Evolutionary conservation across 2,329 filamentous ascomycete genomes (phyloP).

Genomic region (Trichoderma gracile): DNA sequence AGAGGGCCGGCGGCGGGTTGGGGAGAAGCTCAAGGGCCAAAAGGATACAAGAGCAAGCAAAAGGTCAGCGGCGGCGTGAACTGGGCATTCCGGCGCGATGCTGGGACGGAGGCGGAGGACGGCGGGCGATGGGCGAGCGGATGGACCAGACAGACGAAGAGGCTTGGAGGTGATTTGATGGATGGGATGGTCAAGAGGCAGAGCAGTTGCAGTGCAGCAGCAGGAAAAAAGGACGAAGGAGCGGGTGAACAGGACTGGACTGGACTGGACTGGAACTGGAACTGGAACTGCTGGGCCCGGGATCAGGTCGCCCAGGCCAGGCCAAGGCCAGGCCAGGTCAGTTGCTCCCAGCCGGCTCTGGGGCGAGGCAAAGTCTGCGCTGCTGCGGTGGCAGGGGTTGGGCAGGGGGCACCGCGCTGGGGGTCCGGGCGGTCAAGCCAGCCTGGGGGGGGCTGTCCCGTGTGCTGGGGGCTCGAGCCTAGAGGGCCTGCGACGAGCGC

Average conservation of each 20-base stretch:
- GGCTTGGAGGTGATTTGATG: background rate
- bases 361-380: constrained; percentile 31
- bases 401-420: constrained; percentile 2
- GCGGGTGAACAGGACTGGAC: constrained; percentile 16
- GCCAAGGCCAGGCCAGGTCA: too few relatives aligned
- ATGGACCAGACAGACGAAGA: background rate
- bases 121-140: constrained; percentile 7
- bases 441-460: constrained; percentile 26
- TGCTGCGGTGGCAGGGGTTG: constrained; percentile 29
- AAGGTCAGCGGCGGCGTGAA: constrained; percentile 30
- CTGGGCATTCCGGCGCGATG: constrained; percentile 31
- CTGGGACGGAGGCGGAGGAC: background rate
- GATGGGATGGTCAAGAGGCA: background rate
- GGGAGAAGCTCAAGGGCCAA: constrained; percentile 27
- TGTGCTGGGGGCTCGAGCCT: constrained; percentile 11
- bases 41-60: constrained; percentile 20
- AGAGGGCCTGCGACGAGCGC: constrained; percentile 13
- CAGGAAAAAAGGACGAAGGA: constrained; percentile 23
- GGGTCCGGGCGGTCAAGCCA: constrained; percentile 26
- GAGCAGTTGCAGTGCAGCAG: constrained; percentile 5
- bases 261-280: constrained; percentile 14
- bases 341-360: constrained; percentile 13
- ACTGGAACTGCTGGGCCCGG: too few relatives aligned
- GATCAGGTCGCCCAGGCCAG: too few relatives aligned
- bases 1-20: constrained; percentile 26